A percentile compares a stretch with the other conserved stretches of the same genome.
Conservation (phyloP, 345 rosid species). For the Hibiscus mutabilis region DNA sequence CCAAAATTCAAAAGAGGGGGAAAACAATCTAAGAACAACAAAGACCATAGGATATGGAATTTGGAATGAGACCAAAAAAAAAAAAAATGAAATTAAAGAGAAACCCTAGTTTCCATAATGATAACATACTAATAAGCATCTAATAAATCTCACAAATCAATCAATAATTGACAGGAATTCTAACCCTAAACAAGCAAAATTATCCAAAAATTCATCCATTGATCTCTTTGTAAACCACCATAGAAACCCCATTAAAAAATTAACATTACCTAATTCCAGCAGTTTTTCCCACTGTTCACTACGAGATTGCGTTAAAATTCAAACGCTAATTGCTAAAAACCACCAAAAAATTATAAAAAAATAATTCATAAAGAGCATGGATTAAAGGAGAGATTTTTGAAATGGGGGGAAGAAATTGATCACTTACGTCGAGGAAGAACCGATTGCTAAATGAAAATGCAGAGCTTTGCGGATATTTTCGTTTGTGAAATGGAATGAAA, state of each 20-base stretch:
- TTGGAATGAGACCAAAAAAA: background rate
- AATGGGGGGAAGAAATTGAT: background rate
- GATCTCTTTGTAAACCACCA: background rate
- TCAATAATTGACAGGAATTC: background rate
- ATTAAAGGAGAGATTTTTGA: background rate
- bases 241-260: background rate
- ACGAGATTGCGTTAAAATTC: background rate
- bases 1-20: background rate
- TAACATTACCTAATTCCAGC: background rate
- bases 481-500: no score
- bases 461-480: background rate
- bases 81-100: background rate
- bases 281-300: background rate
- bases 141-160: background rate
- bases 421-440: background rate
- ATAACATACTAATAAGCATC: background rate
- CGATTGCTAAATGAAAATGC: background rate
- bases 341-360: background rate
- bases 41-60: background rate
- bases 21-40: background rate
- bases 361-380: background rate
- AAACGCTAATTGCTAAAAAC: background rate
- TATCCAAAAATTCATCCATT: background rate
- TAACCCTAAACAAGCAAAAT: background rate
- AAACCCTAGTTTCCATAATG: background rate